phyloP scores from a whole-genome alignment of 164 flowering plant genomes.

The Vitis rotundifolia region DNA sequence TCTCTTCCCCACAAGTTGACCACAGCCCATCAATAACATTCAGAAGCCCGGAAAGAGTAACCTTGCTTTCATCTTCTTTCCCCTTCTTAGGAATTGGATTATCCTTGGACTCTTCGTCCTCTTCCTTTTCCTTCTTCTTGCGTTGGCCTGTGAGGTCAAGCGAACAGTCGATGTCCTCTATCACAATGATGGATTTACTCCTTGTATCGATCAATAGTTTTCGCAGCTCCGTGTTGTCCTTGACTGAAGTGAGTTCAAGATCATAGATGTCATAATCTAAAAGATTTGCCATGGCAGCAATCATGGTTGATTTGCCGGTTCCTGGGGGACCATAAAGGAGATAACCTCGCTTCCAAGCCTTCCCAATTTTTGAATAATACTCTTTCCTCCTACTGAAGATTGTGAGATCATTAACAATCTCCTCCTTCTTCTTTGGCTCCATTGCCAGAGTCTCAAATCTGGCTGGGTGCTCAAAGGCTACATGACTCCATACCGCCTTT shows the following conservation, averaged over 20 bases:
- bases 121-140: constrained; percentile 17
- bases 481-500: constrained; percentile 38
- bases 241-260: constrained; percentile 57
- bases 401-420: constrained; percentile 42
- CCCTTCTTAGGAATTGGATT: constrained; percentile 3
- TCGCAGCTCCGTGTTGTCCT: constrained; percentile 49
- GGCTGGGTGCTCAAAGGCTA: constrained; percentile 53
- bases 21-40: constrained; percentile 35
- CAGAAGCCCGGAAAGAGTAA: constrained; percentile 41
- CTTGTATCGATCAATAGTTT: constrained; percentile 51
- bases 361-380: constrained; percentile 46
- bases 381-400: constrained; percentile 42
- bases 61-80: constrained; percentile 1
- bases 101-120: neutral
- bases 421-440: constrained; percentile 48
- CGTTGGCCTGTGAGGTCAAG: constrained; percentile 47
- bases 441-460: constrained; percentile 52
- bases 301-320: constrained; percentile 69
- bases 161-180: constrained; percentile 74
- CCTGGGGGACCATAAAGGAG: constrained; percentile 73
- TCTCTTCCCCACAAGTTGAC: constrained; percentile 39
- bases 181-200: constrained; percentile 53
- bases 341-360: constrained; percentile 72
- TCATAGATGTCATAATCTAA: constrained; percentile 63
- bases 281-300: constrained; percentile 68